Evolutionary conservation across 1,284 basidiomycete genomes (phyloP).

Genomic region (Ceratobasidium theobromae): DNA sequence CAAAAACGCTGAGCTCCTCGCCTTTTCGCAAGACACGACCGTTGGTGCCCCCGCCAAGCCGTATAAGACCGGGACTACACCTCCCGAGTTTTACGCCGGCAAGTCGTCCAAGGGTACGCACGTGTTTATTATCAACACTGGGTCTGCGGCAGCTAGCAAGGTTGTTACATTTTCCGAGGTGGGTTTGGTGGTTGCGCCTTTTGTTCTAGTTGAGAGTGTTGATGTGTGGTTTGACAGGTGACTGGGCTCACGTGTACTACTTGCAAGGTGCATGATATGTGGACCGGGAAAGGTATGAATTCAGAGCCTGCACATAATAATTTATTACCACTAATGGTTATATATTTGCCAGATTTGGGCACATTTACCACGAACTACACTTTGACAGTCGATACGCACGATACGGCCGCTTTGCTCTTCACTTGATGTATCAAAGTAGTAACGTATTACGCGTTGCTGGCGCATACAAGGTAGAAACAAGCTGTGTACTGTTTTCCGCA

Average conservation of each 20-base stretch:
- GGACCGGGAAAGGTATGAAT: constrained; percentile 44
- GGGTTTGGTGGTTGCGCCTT: neutral
- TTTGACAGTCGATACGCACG: constrained; percentile 51
- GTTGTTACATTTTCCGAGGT: constrained; percentile 24
- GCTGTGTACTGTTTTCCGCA: neutral
- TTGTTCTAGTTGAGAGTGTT: neutral
- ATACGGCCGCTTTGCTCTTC: constrained; percentile 54
- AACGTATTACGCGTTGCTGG: too few species aligned
- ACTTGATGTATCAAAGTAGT: constrained; percentile 38
- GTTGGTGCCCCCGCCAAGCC: constrained; percentile 53
- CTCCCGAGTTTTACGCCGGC: constrained; percentile 56
- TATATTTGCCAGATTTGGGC: constrained; percentile 46
- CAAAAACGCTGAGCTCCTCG: constrained; percentile 55
- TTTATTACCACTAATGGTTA: neutral
- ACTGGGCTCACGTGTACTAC: constrained; percentile 40
- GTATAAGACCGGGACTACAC: constrained; percentile 51
- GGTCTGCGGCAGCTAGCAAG: constrained; percentile 45
- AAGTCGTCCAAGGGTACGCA: constrained; percentile 53
- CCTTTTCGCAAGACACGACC: constrained; percentile 54
- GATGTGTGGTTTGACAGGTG: neutral
- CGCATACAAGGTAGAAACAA: too few species aligned
- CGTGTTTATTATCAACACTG: constrained; percentile 57
- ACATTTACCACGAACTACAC: constrained; percentile 48
- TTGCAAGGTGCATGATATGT: constrained; percentile 58
- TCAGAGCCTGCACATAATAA: too few species aligned